These are phyloP conservation scores for Macroventuria anomochaeta DNA, from an alignment of 2,329 filamentous ascomycete genomes.

Conservation along the genomic window DNA sequence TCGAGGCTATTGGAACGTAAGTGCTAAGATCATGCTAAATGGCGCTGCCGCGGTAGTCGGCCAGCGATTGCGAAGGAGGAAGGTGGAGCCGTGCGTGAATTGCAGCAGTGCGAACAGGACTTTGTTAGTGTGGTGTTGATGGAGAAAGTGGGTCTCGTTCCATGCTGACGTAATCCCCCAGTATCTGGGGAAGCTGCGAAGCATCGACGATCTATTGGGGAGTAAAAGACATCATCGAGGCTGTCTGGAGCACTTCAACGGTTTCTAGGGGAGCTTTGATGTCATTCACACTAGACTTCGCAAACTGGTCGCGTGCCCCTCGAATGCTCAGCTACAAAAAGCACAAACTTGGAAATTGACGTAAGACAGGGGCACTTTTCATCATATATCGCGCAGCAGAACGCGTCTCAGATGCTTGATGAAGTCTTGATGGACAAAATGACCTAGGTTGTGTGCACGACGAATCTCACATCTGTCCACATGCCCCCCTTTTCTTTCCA, in stretches of 20 bases:
- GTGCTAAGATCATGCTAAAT: neutral
- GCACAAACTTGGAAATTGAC: neutral
- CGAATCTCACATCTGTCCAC: neutral
- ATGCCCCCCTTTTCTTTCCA: neutral
- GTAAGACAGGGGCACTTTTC: neutral
- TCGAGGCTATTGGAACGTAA: constrained; percentile 4
- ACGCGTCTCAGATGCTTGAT: neutral
- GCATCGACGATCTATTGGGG: neutral
- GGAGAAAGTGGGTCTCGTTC: constrained; percentile 3
- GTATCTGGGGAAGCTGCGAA: constrained; percentile 5
- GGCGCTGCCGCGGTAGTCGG: neutral
- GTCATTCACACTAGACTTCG: neutral
- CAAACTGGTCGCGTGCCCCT: constrained; percentile 3
- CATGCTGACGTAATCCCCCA: constrained; percentile 6
- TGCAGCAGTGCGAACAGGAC: neutral
- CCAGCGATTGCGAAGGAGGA: neutral
- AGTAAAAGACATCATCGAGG: neutral
- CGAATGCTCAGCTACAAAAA: neutral
- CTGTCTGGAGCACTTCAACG: neutral
- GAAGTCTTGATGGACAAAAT: neutral
- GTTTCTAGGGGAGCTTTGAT: neutral
- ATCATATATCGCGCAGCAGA: neutral
- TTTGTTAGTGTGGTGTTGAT: constrained; percentile 16
- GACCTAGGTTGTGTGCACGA: neutral
- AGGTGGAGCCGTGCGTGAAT: constrained; percentile 4